A percentile compares a stretch with the other conserved stretches of the same genome.
Conservation (phyloP, 768 basidiomycete species). For the Gloeophyllum trabeum region DNA sequence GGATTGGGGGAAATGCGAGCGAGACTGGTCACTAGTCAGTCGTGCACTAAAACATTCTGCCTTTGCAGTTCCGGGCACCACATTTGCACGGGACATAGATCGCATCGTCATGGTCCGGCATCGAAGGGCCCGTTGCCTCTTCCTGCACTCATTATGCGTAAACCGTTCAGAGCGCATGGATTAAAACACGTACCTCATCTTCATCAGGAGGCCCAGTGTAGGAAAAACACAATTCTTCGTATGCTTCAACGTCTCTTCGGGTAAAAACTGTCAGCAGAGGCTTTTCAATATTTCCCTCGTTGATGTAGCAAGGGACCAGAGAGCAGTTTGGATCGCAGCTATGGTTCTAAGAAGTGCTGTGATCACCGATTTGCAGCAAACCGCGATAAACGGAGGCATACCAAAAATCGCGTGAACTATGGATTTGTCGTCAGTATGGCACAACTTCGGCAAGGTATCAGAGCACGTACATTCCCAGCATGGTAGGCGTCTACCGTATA, state of each 20-base stretch:
- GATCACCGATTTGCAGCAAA: neutral
- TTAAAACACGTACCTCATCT: slow-evolving; percentile 15
- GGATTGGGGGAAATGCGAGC: too few relatives aligned
- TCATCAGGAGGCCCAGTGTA: slow-evolving; percentile 45
- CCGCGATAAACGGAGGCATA: slow-evolving; percentile 19
- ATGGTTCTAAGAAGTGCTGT: slow-evolving; percentile 52
- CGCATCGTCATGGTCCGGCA: too few relatives aligned
- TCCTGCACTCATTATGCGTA: too few relatives aligned
- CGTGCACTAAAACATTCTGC: too few relatives aligned
- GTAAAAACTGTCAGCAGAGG: slow-evolving; percentile 64
- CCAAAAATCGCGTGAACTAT: slow-evolving; percentile 88
- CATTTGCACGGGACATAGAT: too few relatives aligned
- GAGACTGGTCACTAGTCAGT: too few relatives aligned
- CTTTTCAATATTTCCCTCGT: slow-evolving; percentile 62
- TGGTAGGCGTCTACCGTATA: slow-evolving; percentile 84
- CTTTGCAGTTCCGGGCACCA: too few relatives aligned
- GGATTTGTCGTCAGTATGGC: slow-evolving; percentile 1
- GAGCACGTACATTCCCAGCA: slow-evolving; percentile 60
- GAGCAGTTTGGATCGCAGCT: slow-evolving; percentile 81
- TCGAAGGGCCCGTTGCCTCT: too few relatives aligned
- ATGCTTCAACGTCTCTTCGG: slow-evolving; percentile 42
- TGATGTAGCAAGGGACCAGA: slow-evolving; percentile 66
- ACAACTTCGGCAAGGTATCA: neutral
- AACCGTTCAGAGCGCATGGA: too few relatives aligned
- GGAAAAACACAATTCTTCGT: slow-evolving; percentile 70